Evolutionary conservation across 2,329 filamentous ascomycete genomes (phyloP).

Genomic region (Fusarium incarnatum): DNA sequence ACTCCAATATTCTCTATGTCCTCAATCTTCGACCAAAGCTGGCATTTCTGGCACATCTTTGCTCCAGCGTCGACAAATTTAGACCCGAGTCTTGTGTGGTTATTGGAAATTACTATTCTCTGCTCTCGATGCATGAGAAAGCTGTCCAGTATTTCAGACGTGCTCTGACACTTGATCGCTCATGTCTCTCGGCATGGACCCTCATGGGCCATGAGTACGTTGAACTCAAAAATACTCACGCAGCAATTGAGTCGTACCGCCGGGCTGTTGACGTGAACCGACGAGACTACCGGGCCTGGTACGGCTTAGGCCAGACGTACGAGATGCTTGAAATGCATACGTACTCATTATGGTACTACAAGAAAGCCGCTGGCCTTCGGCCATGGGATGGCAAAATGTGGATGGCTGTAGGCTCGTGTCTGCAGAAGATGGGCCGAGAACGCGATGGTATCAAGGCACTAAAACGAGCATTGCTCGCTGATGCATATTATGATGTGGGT

Average conservation of each 20-base stretch:
- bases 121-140: slow-evolving; percentile 96
- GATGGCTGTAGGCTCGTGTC: slow-evolving; percentile 93
- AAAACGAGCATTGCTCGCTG: slow-evolving; percentile 89
- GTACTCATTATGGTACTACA: slow-evolving; percentile 97
- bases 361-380: slow-evolving; percentile 90
- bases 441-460: slow-evolving; percentile 95
- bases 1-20: slow-evolving; percentile 97
- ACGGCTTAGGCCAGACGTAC: slow-evolving; percentile 95
- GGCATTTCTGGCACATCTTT: slow-evolving; percentile 91
- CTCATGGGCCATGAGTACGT: slow-evolving; percentile 99
- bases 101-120: slow-evolving; percentile 95
- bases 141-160: slow-evolving; percentile 97
- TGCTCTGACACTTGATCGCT: slow-evolving; percentile 88
- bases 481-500: slow-evolving; percentile 81
- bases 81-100: slow-evolving; percentile 97
- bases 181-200: slow-evolving; percentile 95
- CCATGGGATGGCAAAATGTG: slow-evolving; percentile 99
- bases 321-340: slow-evolving; percentile 98
- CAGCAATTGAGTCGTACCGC: slow-evolving; percentile 95
- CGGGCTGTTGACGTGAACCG: slow-evolving; percentile 96
- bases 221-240: slow-evolving; percentile 98
- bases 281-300: slow-evolving; percentile 97
- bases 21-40: slow-evolving; percentile 88
- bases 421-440: slow-evolving; percentile 87
- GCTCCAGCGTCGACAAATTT: slow-evolving; percentile 93